phyloP scores from a whole-genome alignment of 768 basidiomycete species.

The Termitomyces sp. region DNA sequence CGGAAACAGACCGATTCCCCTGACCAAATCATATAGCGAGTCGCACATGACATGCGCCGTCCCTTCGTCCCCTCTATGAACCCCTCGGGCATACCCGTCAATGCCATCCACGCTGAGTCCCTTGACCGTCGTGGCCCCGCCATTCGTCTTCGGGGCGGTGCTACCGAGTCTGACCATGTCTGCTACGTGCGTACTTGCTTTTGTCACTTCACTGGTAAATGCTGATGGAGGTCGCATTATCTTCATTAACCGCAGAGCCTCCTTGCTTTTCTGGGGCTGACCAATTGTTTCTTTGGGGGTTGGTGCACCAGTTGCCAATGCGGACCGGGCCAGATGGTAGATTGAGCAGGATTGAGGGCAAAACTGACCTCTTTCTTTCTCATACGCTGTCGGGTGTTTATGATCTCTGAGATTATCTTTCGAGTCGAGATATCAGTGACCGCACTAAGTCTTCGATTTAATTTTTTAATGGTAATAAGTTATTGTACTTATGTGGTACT shows the following conservation, averaged over 20 bases:
- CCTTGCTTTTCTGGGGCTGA: background rate
- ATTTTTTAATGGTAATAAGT: background rate
- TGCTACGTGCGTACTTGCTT: background rate
- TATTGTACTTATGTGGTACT: no score
- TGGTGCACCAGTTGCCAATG: background rate
- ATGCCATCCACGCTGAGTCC: background rate
- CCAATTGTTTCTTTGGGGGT: background rate
- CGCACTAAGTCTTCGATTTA: no score
- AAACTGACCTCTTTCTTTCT: background rate
- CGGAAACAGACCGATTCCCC: background rate
- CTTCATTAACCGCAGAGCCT: background rate
- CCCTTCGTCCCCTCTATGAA: background rate
- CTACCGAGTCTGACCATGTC: background rate
- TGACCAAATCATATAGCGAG: background rate
- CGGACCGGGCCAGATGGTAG: background rate
- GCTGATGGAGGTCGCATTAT: background rate
- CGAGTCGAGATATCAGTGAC: no score
- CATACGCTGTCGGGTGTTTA: background rate
- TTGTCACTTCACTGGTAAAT: background rate
- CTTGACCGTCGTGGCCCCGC: background rate
- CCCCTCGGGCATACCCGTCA: background rate
- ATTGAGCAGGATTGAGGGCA: background rate
- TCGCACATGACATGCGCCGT: background rate
- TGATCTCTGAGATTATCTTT: no score
- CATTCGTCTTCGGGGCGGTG: background rate